A percentile compares a stretch with the other conserved stretches of the same genome.
Conservation (phyloP, 2,329 filamentous ascomycete species). For the Orbilia quercus region DNA sequence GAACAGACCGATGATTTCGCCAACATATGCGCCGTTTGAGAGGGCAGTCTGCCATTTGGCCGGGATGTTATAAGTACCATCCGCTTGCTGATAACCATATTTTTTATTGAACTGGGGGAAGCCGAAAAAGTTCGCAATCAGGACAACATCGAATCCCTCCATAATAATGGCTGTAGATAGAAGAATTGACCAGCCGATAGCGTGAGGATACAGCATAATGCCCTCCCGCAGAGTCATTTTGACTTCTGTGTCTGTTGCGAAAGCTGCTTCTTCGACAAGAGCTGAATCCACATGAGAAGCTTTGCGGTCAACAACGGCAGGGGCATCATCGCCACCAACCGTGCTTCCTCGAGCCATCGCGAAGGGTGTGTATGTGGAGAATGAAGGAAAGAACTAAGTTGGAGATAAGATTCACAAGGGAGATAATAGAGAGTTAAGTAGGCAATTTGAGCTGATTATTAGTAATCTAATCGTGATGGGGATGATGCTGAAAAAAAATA, state of each 20-base stretch:
- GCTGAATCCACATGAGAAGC: constrained; percentile 11
- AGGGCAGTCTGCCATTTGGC: constrained; percentile 73
- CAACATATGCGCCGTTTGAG: constrained; percentile 65
- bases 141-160: constrained; percentile 63
- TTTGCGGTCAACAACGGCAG: neutral
- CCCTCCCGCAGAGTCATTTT: constrained; percentile 73
- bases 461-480: constrained; percentile 13
- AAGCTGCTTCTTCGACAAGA: constrained; percentile 35
- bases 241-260: constrained; percentile 67
- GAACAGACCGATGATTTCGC: constrained; percentile 57
- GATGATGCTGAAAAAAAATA: constrained; percentile 33
- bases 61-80: constrained; percentile 69
- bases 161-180: constrained; percentile 67
- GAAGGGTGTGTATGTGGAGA: constrained; percentile 5
- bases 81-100: constrained; percentile 67
- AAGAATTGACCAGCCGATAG: constrained; percentile 66
- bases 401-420: neutral
- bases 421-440: constrained; percentile 2
- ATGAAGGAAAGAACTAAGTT: constrained; percentile 1
- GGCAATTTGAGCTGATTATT: constrained; percentile 4
- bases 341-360: constrained; percentile 26
- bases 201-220: constrained; percentile 61
- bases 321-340: constrained; percentile 21
- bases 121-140: constrained; percentile 65
- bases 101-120: constrained; percentile 71